Conservation (phyloP, 139 green algal species). For the Picochlorum sp. region DNA sequence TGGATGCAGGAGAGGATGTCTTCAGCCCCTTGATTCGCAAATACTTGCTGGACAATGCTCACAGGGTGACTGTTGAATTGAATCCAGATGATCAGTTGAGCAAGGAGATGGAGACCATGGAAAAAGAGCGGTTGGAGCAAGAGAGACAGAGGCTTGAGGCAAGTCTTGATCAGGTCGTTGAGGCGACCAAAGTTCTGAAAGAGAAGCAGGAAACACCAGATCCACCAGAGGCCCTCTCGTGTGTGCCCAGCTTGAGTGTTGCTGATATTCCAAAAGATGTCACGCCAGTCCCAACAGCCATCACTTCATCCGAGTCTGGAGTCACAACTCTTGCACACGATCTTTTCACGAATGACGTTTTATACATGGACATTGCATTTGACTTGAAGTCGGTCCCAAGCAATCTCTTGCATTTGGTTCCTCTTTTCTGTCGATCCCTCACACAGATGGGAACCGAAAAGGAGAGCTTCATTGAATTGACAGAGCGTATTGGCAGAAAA, state of each 20-base stretch:
- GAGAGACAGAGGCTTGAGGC: conserved; percentile 4
- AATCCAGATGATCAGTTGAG: conserved; percentile 58
- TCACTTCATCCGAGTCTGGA: conserved; percentile 34
- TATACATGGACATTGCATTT: conserved; percentile 85
- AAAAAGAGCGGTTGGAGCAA: conserved; percentile 50
- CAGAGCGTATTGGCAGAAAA: conserved; percentile 92
- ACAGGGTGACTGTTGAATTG: conserved; percentile 80
- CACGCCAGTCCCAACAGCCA: conserved; percentile 66
- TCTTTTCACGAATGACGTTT: conserved; percentile 97
- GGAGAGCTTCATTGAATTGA: conserved; percentile 89
- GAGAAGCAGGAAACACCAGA: conserved; percentile 92
- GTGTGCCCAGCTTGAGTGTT: conserved; percentile 74
- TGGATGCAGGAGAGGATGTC: conserved; percentile 74
- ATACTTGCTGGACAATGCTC: conserved; percentile 85
- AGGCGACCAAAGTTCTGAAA: conserved; percentile 74
- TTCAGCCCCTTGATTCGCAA: conserved; percentile 85
- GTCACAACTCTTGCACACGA: conserved; percentile 86
- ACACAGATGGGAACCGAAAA: conserved; percentile 81
- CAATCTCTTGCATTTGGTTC: conserved; percentile 86
- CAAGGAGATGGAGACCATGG: conserved; percentile 55
- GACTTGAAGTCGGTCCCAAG: conserved; percentile 61
- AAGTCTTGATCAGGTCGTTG: conserved; percentile 38
- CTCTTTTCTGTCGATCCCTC: conserved; percentile 88
- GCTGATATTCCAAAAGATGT: conserved; percentile 81
- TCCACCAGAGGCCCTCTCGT: conserved; percentile 72